Evolutionary conservation across 352 stramenopile species (phyloP), one percentile per base, ranked within the genome.

Genomic region (Pythium dissimile): DNA sequence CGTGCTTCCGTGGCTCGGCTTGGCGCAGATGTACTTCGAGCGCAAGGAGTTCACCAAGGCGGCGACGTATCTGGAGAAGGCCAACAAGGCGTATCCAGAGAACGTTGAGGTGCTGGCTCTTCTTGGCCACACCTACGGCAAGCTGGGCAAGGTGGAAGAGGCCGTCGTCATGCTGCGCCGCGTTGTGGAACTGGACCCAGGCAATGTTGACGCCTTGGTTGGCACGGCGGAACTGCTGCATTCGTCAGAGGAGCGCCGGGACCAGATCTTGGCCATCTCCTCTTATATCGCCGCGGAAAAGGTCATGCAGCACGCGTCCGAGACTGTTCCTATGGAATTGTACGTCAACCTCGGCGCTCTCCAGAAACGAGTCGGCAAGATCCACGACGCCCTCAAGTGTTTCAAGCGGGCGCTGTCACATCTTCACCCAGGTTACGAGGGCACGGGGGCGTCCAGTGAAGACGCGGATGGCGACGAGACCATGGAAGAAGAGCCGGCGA

Each of bases 21-120:
- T 95, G 10, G 86, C 83, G n/a, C 86, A 95, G 49, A 95, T 95
- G 84, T 95, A 94, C 69, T 93, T 88, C 54, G 81, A 95, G 59
- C 82, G 84, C 42, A 93, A 94, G 44, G 83, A 92, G 47, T 91
- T 78, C 26, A 77, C 73, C 4, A 95, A 95, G 65, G 84, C 86
- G 18, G 70, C 77, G 11, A 89, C 77, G 21, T 94, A 94, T 56
- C 60, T 95, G 32, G 86, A 95, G 57, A 95, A 95, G 67, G 85
- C 83, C 1, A 92, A 94, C 71, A 94, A 94, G 60, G 71, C 75
- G n/a, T 92, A 93, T 45, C 82, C 86, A 8, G 86, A 95, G 48
- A 95, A 94, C 41, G 81, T 92, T 16, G 86, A 95, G 54, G 86
- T 94, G 13, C 49, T 95, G 35, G 83, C 82, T 18, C 69, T 95